A percentile compares a stretch with the other conserved stretches of the same genome.
Evolutionary conservation across 2,329 filamentous ascomycete genomes (phyloP).

Genomic region (Lachnellula occidentalis): DNA sequence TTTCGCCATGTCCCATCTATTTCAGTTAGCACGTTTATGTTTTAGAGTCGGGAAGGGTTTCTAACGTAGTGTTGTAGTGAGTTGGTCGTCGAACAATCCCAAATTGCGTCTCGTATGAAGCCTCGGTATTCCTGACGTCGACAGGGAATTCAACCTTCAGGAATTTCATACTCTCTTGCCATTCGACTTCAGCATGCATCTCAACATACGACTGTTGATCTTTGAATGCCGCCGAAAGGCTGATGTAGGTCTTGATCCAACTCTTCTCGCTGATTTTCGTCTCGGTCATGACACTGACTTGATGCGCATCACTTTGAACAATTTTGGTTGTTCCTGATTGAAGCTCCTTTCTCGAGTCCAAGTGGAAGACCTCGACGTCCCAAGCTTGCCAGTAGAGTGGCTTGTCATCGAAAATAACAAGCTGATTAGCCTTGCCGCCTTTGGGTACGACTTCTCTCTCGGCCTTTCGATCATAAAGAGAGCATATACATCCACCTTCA

Average conservation of each 20-base stretch:
- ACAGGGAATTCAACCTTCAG: conserved; percentile 98
- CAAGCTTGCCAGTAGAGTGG: conserved; percentile 96
- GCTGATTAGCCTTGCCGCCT: conserved; percentile 76
- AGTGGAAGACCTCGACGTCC: conserved; percentile 96
- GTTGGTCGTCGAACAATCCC: conserved; percentile 85
- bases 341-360: conserved; percentile 78
- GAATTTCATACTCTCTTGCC: conserved; percentile 96
- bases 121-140: conserved; percentile 83
- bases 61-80: conserved; percentile 87
- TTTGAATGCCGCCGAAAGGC: conserved; percentile 62
- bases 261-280: conserved; percentile 85
- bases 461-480: conserved; percentile 68
- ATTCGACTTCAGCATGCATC: conserved; percentile 82
- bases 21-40: conserved; percentile 23
- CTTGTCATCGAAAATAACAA: conserved; percentile 95
- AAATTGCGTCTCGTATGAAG: conserved; percentile 92
- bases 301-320: conserved; percentile 64
- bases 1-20: conserved; percentile 90
- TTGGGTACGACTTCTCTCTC: conserved; percentile 72
- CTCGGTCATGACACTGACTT: conserved; percentile 75
- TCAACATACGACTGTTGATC: conserved; percentile 67
- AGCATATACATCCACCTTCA: conserved; percentile 71
- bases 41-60: conserved; percentile 2
- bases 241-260: conserved; percentile 81
- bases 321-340: conserved; percentile 63